Base-by-base conservation (phyloP, 495 filamentous ascomycete genomes). In the Halenospora varia region DNA sequence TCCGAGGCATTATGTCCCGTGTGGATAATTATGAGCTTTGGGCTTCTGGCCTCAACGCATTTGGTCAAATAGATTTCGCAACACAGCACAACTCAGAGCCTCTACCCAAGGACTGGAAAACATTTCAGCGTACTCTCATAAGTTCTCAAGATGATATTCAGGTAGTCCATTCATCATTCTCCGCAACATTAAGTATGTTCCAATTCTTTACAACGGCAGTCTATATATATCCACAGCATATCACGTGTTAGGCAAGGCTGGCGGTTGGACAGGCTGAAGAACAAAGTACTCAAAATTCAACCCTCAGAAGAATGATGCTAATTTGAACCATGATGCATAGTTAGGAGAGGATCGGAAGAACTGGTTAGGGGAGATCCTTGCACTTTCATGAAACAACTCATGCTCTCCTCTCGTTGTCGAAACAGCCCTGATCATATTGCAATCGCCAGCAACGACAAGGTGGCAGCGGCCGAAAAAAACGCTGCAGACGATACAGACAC, bases 41-140 rank as follows among this genome's bases (percentile, higher is more conserved):
- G 51, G 78, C 72, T 50, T 55, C 73, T n/a, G 79, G 79, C 42
- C 73, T 75, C 66, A 82, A 82, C 61, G 74, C 75, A 44, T 81
- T 73, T 73, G 63, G 63, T 41, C 77, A 81, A 59, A 67, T 81
- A 47, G 53, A 65, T 2, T 77, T 78, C 49, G 48, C 46, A 17
- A 11, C 13, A 48, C 26, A 47, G 50, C 0, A 22, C 51, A 0
- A 2, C 51, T 19, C 51, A 63, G 18, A 57, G 56, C 18, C 22
- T 40, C 2, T 6, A 4, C 42, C 42, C 8, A 20, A 6, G 17
- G 62, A 64, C 57, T 2, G 59, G 17, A 35, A n/a, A n/a, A n/a
- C n/a, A n/a, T n/a, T n/a, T n/a, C n/a, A n/a, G n/a, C n/a, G n/a
- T n/a, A n/a, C n/a, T n/a, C n/a, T n/a, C n/a, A n/a, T n/a, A n/a